Base-by-base conservation (phyloP, 225 moss, liverwort and hornwort genomes). In the Physcomitrium patens region DNA sequence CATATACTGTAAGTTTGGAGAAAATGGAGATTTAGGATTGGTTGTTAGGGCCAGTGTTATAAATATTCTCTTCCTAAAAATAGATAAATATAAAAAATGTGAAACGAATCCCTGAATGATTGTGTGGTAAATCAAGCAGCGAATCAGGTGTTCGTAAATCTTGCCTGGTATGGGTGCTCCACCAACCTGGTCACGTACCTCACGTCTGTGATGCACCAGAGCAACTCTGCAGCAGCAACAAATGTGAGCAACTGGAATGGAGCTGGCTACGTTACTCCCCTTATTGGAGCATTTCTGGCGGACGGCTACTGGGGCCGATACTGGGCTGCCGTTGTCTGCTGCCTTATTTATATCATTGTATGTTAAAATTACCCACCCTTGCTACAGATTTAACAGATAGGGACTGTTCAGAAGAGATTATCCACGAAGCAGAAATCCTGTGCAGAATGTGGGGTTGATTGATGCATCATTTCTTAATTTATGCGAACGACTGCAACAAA, bases 251-350 rank as follows among this genome's bases (percentile, higher is more conserved):
- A 90, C 71, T 95, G 92, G 91, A 86, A 88, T 52, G 95, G 95
- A 71, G 83, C 78, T 43, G 91, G 86, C 24, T 95, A 88, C 79
- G 84, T 93, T 55, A 87, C 88, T 53, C 93, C 95, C 50, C 69
- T 95, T 48, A 75, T 95, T 59, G 93, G 95, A 61, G 95, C 88
- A 18, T 85, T 91, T 73, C 52, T 95, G 37, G 95, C 93, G 5
- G 95, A 95, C 76, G 89, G 91, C 17, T 89, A 90, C 65, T 93
- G 86, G 77, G 95, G 95, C 19, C 91, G 95, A 54, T 95, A 93
- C 44, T 90, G 88, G 85, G 88, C 91, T 2, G 86, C 91, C 23
- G 71, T 86, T 18, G 82, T 86, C 45, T 91, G 76, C 83, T 76
- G 79, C 44, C 72, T 84, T 47, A 72, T 91, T 51, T 87, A 79